These are phyloP conservation scores for Penicillium sclerotiorum DNA, from an alignment of 2,329 filamentous ascomycete species.

Conservation along the genomic window DNA sequence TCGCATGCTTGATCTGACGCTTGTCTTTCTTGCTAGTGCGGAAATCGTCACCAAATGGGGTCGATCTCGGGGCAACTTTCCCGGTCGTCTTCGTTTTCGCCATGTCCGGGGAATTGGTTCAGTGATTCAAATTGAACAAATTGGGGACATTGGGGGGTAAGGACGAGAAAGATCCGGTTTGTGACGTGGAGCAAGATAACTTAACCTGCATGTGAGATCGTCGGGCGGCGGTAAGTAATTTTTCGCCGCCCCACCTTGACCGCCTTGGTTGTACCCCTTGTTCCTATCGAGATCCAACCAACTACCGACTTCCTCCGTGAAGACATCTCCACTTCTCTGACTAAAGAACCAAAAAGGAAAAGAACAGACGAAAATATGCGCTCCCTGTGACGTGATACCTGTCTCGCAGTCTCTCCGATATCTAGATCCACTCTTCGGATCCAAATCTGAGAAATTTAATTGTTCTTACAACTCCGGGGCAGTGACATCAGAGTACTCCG, in stretches of 20 bases:
- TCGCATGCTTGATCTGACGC: slow-evolving; percentile 75
- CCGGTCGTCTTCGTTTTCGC: slow-evolving; percentile 17
- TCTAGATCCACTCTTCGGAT: slow-evolving; percentile 19
- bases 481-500: slow-evolving; percentile 20
- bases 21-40: slow-evolving; percentile 79
- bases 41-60: slow-evolving; percentile 52
- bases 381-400: slow-evolving; percentile 24
- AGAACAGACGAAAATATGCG: slow-evolving; percentile 15
- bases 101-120: neutral
- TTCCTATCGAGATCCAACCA: slow-evolving; percentile 8
- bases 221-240: neutral
- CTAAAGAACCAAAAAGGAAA: slow-evolving; percentile 3
- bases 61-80: slow-evolving; percentile 8
- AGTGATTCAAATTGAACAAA: too few species aligned
- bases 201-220: slow-evolving; percentile 14
- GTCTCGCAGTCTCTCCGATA: neutral
- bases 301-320: neutral
- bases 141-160: too few species aligned
- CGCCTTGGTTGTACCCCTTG: slow-evolving; percentile 18
- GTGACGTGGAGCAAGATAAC: slow-evolving; percentile 5
- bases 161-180: slow-evolving; percentile 18
- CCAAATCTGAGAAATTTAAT: slow-evolving; percentile 5
- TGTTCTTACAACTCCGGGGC: neutral
- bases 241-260: slow-evolving; percentile 3
- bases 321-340: neutral